phyloP scores from a whole-genome alignment of 2,329 filamentous ascomycete genomes.

The Ceratocystis albifundus region DNA sequence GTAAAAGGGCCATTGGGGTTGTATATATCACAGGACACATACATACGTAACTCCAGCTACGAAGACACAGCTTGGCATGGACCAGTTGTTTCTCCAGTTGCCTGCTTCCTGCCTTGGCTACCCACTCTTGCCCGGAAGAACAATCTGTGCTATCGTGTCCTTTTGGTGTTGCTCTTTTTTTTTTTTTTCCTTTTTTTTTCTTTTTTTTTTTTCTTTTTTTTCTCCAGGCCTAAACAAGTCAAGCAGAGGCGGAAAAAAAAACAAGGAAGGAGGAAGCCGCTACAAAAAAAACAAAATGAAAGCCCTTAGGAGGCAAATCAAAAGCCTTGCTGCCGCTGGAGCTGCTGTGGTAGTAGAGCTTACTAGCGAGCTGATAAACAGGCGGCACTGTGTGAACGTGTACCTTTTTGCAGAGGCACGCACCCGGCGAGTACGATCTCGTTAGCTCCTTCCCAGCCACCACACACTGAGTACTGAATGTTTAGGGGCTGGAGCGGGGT shows the following conservation, averaged over 20 bases:
- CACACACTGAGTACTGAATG: conserved; percentile 22
- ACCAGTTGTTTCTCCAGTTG: neutral
- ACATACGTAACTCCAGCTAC: neutral
- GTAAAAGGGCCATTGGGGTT: neutral
- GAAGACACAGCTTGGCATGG: neutral
- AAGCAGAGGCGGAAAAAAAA: neutral
- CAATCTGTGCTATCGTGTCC: conserved; percentile 19
- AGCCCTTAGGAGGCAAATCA: conserved; percentile 5
- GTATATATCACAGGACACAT: neutral
- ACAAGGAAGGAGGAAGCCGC: neutral
- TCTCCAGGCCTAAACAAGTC: neutral
- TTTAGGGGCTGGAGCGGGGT: conserved; percentile 20
- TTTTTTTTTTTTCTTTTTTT: too few species aligned
- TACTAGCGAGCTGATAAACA: conserved; percentile 5
- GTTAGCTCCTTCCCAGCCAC: conserved; percentile 22
- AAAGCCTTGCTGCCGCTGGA: neutral
- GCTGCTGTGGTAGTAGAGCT: conserved; percentile 3
- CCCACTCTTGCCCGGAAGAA: neutral
- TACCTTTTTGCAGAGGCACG: conserved; percentile 20
- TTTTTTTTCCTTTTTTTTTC: too few species aligned
- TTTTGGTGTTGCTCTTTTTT: conserved; percentile 7
- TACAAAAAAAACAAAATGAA: neutral
- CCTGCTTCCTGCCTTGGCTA: neutral
- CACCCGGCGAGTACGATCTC: conserved; percentile 16
- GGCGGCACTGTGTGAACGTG: conserved; percentile 16